phyloP scores from a whole-genome alignment of 78 protist genomes.

The Dictyostelium capitatum region DNA sequence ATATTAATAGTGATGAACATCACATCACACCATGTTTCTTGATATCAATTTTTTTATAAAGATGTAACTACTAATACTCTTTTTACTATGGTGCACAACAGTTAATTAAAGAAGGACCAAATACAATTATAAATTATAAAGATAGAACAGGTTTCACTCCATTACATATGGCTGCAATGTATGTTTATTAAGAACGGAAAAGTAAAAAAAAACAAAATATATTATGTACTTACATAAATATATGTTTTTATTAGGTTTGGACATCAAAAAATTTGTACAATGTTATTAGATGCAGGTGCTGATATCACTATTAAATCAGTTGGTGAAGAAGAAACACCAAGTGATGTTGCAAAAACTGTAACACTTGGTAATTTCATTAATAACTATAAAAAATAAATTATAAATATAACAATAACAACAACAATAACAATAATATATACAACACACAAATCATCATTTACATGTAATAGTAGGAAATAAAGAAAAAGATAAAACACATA shows the following conservation, averaged over 20 bases:
- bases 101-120: conserved; percentile 27
- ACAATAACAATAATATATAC: background rate
- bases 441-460: no score
- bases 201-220: background rate
- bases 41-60: no score
- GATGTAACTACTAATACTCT: background rate
- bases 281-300: conserved; percentile 67
- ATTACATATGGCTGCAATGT: conserved; percentile 79
- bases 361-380: conserved; percentile 54
- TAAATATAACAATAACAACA: background rate
- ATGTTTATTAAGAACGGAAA: no score
- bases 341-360: conserved; percentile 64
- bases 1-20: no score
- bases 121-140: conserved; percentile 42
- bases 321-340: conserved; percentile 61
- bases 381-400: conserved; percentile 21
- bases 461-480: background rate
- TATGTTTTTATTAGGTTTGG: conserved; percentile 38
- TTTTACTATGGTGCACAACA: background rate
- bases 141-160: conserved; percentile 77
- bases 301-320: conserved; percentile 29
- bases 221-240: background rate
- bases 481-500: background rate
- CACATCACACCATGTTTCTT: no score
- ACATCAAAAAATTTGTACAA: conserved; percentile 50